Evolutionary conservation across 345 rosid genomes (phyloP).

Genomic region (Erysimum cheiranthoides): DNA sequence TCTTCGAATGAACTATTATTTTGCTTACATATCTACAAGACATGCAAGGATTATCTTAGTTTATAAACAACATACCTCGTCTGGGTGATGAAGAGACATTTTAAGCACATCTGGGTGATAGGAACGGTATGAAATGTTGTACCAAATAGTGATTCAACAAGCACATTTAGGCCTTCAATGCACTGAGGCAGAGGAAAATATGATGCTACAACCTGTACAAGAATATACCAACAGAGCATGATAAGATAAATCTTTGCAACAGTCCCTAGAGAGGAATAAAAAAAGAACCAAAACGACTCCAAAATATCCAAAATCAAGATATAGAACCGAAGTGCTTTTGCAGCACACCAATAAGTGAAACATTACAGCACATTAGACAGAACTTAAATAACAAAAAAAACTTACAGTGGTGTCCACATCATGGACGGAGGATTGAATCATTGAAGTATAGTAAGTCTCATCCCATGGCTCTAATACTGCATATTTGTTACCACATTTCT

Average conservation of each 20-base stretch:
- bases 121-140: conserved; percentile 66
- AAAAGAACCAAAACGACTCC: conserved; percentile 1
- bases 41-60: conserved; percentile 12
- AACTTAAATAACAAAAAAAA: conserved; percentile 34
- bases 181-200: conserved; percentile 88
- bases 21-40: background rate
- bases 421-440: conserved; percentile 80
- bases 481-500: conserved; percentile 55
- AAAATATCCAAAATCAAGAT: background rate
- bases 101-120: conserved; percentile 85
- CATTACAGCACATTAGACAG: background rate
- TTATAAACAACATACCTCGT: conserved; percentile 66
- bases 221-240: conserved; percentile 8
- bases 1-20: background rate
- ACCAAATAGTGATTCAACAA: conserved; percentile 85
- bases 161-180: conserved; percentile 80
- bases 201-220: conserved; percentile 77
- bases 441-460: conserved; percentile 80
- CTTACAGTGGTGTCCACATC: conserved; percentile 79
- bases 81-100: conserved; percentile 85
- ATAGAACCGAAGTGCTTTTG: conserved; percentile 11
- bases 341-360: background rate
- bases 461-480: conserved; percentile 94
- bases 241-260: background rate
- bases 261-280: conserved; percentile 3